phyloP scores from a whole-genome alignment of 371 early-diverging fungal species.

The Mortierella sp. region DNA sequence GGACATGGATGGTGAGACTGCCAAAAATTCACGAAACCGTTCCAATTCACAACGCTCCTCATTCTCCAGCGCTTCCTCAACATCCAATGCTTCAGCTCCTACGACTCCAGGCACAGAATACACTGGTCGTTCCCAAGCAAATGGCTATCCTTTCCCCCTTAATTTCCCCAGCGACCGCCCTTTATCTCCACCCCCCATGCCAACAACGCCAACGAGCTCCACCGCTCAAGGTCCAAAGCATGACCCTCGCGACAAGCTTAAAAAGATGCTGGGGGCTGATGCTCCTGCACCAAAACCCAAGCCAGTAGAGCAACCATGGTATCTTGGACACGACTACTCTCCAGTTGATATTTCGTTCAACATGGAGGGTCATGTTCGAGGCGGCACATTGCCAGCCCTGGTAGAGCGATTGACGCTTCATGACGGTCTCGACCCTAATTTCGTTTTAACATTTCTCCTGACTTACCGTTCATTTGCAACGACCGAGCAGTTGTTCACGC shows the following conservation, averaged over 20 bases:
- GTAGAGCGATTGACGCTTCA: conserved; percentile 92
- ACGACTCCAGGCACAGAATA: conserved; percentile 52
- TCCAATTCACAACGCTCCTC: conserved; percentile 48
- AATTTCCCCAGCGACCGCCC: conserved; percentile 16
- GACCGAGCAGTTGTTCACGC: conserved; percentile 78
- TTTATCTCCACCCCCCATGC: conserved; percentile 17
- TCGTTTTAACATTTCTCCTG: conserved; percentile 86
- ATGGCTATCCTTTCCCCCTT: conserved; percentile 60
- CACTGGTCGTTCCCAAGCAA: conserved; percentile 56
- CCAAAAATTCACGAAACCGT: conserved; percentile 35
- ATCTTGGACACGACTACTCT: conserved; percentile 83
- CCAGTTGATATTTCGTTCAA: conserved; percentile 84
- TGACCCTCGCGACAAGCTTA: conserved; percentile 41
- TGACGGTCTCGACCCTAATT: conserved; percentile 81
- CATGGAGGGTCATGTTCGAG: conserved; percentile 85
- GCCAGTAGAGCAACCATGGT: conserved; percentile 65
- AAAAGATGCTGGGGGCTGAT: conserved; percentile 55
- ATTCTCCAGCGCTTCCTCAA: conserved; percentile 42
- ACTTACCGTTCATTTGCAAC: conserved; percentile 90
- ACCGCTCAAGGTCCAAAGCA: conserved; percentile 10
- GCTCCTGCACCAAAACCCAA: conserved; percentile 48
- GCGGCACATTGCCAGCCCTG: conserved; percentile 87
- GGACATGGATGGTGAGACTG: conserved; percentile 26
- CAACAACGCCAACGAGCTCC: background rate
- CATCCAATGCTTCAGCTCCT: conserved; percentile 37